phyloP scores from a whole-genome alignment of 2,329 filamentous ascomycete genomes.

The Pyrenochaeta sp. region DNA sequence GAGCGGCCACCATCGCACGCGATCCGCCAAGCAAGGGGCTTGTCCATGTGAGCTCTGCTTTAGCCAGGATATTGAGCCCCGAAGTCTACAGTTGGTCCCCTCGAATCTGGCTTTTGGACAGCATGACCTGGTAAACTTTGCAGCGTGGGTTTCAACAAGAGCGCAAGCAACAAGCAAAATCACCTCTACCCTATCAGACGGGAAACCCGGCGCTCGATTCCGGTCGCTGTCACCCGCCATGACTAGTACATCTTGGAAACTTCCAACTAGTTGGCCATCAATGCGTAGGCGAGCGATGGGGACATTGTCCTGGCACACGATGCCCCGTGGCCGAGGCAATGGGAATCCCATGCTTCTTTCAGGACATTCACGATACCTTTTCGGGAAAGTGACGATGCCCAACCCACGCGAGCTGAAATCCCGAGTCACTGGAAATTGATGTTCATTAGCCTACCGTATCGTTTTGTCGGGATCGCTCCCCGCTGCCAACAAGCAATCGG shows the following conservation, averaged over 20 bases:
- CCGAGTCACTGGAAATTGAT: constrained; percentile 22
- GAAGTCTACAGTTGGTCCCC: constrained; percentile 23
- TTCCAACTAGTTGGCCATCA: constrained; percentile 10
- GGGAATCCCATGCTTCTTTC: constrained; percentile 21
- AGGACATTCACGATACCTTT: constrained; percentile 6
- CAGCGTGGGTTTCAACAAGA: constrained; percentile 1
- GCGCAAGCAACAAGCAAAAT: constrained; percentile 2
- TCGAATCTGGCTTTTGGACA: constrained; percentile 14
- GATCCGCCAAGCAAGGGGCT: constrained; percentile 34
- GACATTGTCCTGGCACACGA: constrained; percentile 5
- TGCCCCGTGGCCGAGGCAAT: constrained; percentile 14
- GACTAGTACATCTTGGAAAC: constrained; percentile 13
- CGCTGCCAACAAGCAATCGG: constrained; percentile 17
- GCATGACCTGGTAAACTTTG: neutral
- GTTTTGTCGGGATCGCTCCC: constrained; percentile 14
- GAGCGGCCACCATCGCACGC: constrained; percentile 27
- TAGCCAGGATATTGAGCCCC: constrained; percentile 28
- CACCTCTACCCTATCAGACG: constrained; percentile 2
- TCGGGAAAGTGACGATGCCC: constrained; percentile 19
- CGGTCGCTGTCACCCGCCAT: constrained; percentile 11
- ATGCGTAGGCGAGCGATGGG: constrained; percentile 14
- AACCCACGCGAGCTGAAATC: constrained; percentile 17
- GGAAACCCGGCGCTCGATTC: constrained; percentile 9
- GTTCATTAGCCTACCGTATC: constrained; percentile 7
- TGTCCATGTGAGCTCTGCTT: constrained; percentile 42